Evolutionary conservation across 768 basidiomycete genomes (phyloP).

Genomic region (Boletus rubroflammeus): DNA sequence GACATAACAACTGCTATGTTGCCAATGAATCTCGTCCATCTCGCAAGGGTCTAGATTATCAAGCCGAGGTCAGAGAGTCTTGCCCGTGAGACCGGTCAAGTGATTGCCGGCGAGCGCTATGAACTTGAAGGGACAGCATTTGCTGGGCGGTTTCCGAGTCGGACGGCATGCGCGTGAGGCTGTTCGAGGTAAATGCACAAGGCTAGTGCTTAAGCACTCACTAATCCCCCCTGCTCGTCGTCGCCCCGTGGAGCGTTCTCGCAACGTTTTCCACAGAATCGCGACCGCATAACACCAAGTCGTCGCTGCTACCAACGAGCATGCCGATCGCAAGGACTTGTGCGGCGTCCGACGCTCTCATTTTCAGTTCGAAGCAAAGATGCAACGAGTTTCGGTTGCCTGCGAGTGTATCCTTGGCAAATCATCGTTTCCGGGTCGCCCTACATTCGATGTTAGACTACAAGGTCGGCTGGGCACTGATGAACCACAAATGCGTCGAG

Average conservation of each 20-base stretch:
- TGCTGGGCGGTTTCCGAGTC: not conserved
- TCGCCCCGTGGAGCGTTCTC: not conserved
- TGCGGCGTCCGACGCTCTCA: too few relatives aligned
- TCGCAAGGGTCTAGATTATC: not conserved
- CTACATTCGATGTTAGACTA: not conserved
- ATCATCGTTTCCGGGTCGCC: not conserved
- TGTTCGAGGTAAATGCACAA: not conserved
- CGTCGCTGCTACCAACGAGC: not conserved
- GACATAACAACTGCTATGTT: not conserved
- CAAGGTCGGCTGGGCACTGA: not conserved
- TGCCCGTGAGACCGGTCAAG: not conserved
- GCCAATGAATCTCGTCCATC: not conserved
- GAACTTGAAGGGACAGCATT: not conserved
- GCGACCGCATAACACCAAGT: too few relatives aligned
- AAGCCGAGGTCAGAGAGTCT: not conserved
- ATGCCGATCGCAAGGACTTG: not conserved
- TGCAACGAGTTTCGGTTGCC: not conserved
- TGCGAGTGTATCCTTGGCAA: not conserved
- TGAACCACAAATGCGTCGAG: not conserved
- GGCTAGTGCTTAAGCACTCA: not conserved
- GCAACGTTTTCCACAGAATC: not conserved
- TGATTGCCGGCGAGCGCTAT: not conserved
- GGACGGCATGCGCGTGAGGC: not conserved
- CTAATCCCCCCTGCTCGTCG: not conserved
- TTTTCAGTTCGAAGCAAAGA: not conserved